Conservation (phyloP, 2,329 filamentous ascomycete genomes). For the Colletotrichum chrysophilum region DNA sequence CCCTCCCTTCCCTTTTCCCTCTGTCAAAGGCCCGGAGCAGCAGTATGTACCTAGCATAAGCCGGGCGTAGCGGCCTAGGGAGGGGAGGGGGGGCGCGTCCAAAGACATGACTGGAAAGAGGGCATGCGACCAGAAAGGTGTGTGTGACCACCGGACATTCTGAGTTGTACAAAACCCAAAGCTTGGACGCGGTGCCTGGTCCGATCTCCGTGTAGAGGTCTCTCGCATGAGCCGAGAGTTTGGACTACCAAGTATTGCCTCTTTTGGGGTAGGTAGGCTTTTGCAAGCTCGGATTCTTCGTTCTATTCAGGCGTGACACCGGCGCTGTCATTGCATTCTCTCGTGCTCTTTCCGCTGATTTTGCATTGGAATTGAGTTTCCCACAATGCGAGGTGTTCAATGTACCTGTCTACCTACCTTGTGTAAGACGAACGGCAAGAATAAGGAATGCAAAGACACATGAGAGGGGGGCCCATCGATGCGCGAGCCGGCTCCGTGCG, state of each 20-base stretch:
- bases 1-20: background rate
- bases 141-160: background rate
- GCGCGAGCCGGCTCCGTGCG: background rate
- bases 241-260: background rate
- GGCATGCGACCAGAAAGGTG: background rate
- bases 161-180: background rate
- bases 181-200: background rate
- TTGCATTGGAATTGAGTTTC: background rate
- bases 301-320: background rate
- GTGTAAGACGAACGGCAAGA: background rate
- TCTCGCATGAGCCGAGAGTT: background rate
- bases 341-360: background rate
- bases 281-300: background rate
- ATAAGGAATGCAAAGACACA: background rate
- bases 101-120: background rate
- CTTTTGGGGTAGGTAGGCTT: background rate
- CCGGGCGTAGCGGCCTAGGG: background rate
- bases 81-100: background rate
- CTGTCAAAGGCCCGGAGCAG: background rate
- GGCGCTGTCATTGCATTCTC: background rate
- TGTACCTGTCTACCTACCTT: background rate
- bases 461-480: background rate
- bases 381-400: background rate
- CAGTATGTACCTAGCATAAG: background rate
- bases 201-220: background rate